These are phyloP conservation scores for Aspergillus biplanus DNA, from an alignment of 495 filamentous ascomycete species.

Conservation along the genomic window DNA sequence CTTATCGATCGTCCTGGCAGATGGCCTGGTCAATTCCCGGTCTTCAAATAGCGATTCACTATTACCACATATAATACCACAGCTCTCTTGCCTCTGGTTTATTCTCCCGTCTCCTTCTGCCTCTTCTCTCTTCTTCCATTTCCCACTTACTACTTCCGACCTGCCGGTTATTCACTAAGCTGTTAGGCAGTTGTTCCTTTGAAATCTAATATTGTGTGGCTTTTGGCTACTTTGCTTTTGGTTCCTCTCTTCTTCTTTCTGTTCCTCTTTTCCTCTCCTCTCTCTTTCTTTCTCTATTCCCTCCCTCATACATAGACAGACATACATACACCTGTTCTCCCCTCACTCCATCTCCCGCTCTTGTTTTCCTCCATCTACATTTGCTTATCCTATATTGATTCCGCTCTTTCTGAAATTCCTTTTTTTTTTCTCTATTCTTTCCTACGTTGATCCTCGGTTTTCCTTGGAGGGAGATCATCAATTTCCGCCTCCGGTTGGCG, in stretches of 20 bases:
- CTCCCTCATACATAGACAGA: slow-evolving; percentile 2
- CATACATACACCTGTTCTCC: slow-evolving; percentile 5
- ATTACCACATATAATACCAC: not conserved
- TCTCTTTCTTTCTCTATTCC: not conserved
- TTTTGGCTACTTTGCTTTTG: slow-evolving; percentile 3
- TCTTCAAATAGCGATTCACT: not conserved
- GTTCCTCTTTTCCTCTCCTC: slow-evolving; percentile 9
- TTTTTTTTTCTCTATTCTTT: slow-evolving; percentile 8
- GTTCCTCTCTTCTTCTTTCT: slow-evolving; percentile 8
- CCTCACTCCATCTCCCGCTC: slow-evolving; percentile 6
- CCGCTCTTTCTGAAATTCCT: not conserved
- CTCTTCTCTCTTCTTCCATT: not conserved
- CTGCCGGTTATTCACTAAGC: slow-evolving; percentile 1
- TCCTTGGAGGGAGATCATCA: not conserved
- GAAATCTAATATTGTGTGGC: not conserved
- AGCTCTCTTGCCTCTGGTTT: not conserved
- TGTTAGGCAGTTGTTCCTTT: not conserved
- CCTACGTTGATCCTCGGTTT: not conserved
- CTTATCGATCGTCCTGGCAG: slow-evolving; percentile 6
- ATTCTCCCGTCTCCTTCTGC: not conserved
- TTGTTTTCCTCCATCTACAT: not conserved
- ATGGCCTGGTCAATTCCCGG: slow-evolving; percentile 6
- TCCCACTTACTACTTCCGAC: not conserved
- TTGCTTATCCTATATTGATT: not conserved
- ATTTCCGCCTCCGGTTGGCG: slow-evolving; percentile 5